phyloP scores from a whole-genome alignment of 192 early-diverging fungal genomes.

The Backusella psychrophila region DNA sequence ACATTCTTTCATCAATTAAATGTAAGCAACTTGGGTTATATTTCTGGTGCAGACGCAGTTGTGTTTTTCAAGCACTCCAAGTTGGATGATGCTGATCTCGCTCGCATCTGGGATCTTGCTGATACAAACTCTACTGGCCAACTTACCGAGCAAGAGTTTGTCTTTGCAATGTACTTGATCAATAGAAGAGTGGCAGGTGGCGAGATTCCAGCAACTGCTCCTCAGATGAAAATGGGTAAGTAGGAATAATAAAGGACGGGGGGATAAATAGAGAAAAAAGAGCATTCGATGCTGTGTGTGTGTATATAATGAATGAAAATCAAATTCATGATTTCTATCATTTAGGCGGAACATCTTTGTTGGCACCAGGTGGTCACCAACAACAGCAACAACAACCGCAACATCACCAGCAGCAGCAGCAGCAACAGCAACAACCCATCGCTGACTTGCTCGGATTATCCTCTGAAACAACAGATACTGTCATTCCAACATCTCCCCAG shows the following conservation, averaged over 20 bases:
- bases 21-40: conserved; percentile 54
- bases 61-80: conserved; percentile 37
- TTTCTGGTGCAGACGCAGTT: conserved; percentile 51
- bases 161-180: conserved; percentile 77
- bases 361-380: background rate
- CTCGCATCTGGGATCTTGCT: conserved; percentile 54
- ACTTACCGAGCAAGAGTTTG: conserved; percentile 69
- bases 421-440: background rate
- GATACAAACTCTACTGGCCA: conserved; percentile 58
- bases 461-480: background rate
- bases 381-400: background rate
- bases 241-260: background rate
- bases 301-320: background rate
- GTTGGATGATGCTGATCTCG: conserved; percentile 34
- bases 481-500: background rate
- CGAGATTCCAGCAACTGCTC: conserved; percentile 50
- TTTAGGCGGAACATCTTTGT: background rate
- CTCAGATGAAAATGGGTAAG: conserved; percentile 8
- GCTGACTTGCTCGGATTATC: conserved; percentile 1
- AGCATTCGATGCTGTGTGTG: background rate
- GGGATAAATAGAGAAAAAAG: background rate
- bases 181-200: conserved; percentile 52
- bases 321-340: background rate
- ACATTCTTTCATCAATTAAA: conserved; percentile 76
- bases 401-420: background rate